Evolutionary conservation across 2,329 filamentous ascomycete species (phyloP).

Genomic region (Calonectria henricotiae): DNA sequence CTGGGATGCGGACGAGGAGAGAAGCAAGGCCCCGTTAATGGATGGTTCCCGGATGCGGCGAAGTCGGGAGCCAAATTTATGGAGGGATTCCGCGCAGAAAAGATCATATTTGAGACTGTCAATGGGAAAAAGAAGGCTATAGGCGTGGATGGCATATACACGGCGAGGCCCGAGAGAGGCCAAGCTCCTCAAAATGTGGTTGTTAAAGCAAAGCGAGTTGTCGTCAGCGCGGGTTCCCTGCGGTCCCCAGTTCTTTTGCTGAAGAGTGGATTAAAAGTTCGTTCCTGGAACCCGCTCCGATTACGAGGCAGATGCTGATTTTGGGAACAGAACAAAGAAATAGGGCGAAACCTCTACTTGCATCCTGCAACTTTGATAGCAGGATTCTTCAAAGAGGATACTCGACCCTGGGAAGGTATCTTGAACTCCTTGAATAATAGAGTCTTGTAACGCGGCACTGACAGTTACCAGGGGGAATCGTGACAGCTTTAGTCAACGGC

Average conservation of each 20-base stretch:
- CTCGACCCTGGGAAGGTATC: constrained; percentile 31
- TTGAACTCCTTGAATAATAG: not conserved
- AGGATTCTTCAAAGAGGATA: constrained; percentile 30
- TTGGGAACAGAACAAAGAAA: constrained; percentile 22
- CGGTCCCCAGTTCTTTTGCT: constrained; percentile 35
- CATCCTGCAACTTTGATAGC: constrained; percentile 31
- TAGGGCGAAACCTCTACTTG: constrained; percentile 36
- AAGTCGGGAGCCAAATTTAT: constrained; percentile 81
- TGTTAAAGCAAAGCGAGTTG: constrained; percentile 33
- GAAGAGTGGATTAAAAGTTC: constrained; percentile 10
- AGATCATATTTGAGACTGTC: constrained; percentile 75
- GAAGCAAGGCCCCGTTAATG: constrained; percentile 82
- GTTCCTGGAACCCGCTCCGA: not conserved
- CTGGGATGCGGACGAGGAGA: constrained; percentile 73
- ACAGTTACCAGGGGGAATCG: constrained; percentile 8
- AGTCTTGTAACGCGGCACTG: not conserved
- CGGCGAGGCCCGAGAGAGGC: constrained; percentile 59
- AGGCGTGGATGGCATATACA: constrained; percentile 81
- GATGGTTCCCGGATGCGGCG: constrained; percentile 82
- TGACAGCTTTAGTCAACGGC: constrained; percentile 28
- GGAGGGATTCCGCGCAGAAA: constrained; percentile 80
- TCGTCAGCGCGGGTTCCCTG: constrained; percentile 30
- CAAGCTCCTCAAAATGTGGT: constrained; percentile 2
- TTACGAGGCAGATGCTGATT: not conserved
- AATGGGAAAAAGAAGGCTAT: constrained; percentile 68